phyloP scores from a whole-genome alignment of 2,329 filamentous ascomycete genomes.

The Cladosporium austrohemisphaericum region DNA sequence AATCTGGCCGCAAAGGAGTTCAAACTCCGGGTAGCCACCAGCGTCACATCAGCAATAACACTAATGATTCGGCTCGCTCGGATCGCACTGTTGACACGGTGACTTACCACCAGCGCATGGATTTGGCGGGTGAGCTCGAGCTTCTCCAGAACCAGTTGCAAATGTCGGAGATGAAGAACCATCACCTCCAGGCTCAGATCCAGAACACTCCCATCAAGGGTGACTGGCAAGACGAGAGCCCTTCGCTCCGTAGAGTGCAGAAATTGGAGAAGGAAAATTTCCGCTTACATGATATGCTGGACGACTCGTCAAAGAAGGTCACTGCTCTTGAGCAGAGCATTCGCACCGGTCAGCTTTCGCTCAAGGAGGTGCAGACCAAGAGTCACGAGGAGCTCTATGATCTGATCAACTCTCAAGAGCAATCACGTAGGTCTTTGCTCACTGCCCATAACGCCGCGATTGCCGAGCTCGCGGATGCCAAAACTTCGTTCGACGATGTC shows the following conservation, averaged over 20 bases:
- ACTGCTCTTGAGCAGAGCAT: constrained; percentile 84
- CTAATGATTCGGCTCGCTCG: constrained; percentile 74
- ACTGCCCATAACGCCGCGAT: constrained; percentile 83
- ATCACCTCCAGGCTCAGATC: constrained; percentile 83
- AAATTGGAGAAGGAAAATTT: constrained; percentile 91
- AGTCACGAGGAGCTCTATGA: constrained; percentile 94
- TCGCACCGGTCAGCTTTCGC: constrained; percentile 77
- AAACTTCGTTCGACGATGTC: constrained; percentile 79
- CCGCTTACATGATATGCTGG: constrained; percentile 86
- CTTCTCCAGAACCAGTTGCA: constrained; percentile 92
- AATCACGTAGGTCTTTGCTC: constrained; percentile 75
- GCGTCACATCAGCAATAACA: constrained; percentile 62
- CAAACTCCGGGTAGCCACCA: constrained; percentile 68
- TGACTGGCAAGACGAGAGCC: constrained; percentile 67
- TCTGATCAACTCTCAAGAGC: constrained; percentile 86
- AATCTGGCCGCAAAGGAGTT: constrained; percentile 49
- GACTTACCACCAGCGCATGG: constrained; percentile 82
- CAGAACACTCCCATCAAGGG: constrained; percentile 60
- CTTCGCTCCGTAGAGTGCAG: constrained; percentile 75
- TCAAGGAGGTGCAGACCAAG: constrained; percentile 87
- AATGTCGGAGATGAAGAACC: constrained; percentile 90
- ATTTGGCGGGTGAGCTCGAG: constrained; percentile 84
- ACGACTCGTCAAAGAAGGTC: constrained; percentile 89
- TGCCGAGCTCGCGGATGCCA: constrained; percentile 79
- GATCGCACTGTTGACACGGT: constrained; percentile 81